Conservation (phyloP, 768 basidiomycete genomes). For the Russula sp. region DNA sequence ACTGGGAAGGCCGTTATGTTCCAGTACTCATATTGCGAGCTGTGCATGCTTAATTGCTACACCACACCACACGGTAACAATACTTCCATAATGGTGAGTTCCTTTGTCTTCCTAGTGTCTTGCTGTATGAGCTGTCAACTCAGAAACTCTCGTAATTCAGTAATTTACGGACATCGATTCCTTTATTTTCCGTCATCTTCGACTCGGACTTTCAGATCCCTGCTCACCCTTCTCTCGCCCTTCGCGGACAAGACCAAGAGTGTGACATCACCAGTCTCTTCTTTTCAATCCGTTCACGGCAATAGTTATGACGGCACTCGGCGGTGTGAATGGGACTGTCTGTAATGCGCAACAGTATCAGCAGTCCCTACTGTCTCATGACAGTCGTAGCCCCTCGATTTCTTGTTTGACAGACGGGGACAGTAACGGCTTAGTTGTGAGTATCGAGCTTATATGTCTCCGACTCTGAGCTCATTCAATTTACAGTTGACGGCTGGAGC, state of each 20-base stretch:
- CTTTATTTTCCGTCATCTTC: background rate
- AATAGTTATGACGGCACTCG: background rate
- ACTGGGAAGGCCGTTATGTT: no score
- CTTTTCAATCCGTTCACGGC: background rate
- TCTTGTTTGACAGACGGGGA: slow-evolving; percentile 38
- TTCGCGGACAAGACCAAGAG: background rate
- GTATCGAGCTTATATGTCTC: slow-evolving; percentile 7
- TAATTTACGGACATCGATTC: background rate
- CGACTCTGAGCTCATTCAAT: background rate
- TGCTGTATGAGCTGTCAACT: background rate
- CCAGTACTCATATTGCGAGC: no score
- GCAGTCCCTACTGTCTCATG: background rate
- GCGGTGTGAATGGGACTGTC: slow-evolving; percentile 16
- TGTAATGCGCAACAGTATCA: slow-evolving; percentile 9
- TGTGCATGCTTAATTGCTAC: no score
- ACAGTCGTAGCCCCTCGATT: background rate
- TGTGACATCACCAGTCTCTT: background rate
- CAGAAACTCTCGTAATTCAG: background rate
- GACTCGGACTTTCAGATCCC: background rate
- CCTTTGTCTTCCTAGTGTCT: no score
- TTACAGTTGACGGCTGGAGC: slow-evolving; percentile 39
- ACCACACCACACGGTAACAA: slow-evolving; percentile 35
- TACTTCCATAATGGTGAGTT: no score
- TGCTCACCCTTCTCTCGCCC: background rate
- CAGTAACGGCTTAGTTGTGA: slow-evolving; percentile 41